These are phyloP conservation scores for Crepidotus variabilis DNA, from an alignment of 768 basidiomycete species.

Conservation along the genomic window DNA sequence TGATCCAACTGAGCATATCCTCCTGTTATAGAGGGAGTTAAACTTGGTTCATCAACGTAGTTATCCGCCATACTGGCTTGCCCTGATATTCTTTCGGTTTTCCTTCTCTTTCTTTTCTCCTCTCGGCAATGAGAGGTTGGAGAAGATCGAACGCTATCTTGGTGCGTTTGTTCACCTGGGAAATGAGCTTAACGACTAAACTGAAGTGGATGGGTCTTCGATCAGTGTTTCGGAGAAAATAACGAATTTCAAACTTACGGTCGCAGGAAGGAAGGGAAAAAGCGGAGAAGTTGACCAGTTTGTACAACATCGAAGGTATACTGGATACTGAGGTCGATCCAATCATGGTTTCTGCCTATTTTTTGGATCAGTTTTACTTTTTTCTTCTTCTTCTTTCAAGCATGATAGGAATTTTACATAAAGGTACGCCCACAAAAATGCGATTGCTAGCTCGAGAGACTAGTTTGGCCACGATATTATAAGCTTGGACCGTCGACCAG, in stretches of 20 bases:
- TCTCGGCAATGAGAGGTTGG: conserved; percentile 1
- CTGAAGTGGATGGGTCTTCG: neutral
- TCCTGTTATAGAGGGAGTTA: conserved; percentile 10
- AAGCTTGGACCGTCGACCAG: conserved; percentile 31
- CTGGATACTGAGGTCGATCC: conserved; percentile 2
- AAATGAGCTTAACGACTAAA: conserved; percentile 10
- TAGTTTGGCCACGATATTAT: conserved; percentile 25
- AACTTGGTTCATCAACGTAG: neutral
- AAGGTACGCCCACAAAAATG: conserved; percentile 40
- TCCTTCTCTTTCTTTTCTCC: conserved; percentile 1
- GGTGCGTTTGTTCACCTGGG: conserved; percentile 10
- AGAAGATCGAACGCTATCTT: neutral
- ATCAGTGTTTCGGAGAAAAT: too few species aligned
- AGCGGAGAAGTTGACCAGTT: conserved; percentile 6
- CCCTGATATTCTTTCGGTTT: conserved; percentile 5
- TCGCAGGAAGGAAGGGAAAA: conserved; percentile 22
- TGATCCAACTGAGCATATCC: conserved; percentile 26
- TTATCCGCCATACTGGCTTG: neutral
- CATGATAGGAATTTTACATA: conserved; percentile 28
- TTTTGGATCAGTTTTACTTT: neutral
- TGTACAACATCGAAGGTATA: neutral
- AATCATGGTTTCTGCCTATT: conserved; percentile 4
- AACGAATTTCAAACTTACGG: conserved; percentile 17
- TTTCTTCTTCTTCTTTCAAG: neutral
- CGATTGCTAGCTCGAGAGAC: conserved; percentile 24